Evolutionary conservation across 352 stramenopile species (phyloP).

Genomic region (Globisporangium iwayamae): DNA sequence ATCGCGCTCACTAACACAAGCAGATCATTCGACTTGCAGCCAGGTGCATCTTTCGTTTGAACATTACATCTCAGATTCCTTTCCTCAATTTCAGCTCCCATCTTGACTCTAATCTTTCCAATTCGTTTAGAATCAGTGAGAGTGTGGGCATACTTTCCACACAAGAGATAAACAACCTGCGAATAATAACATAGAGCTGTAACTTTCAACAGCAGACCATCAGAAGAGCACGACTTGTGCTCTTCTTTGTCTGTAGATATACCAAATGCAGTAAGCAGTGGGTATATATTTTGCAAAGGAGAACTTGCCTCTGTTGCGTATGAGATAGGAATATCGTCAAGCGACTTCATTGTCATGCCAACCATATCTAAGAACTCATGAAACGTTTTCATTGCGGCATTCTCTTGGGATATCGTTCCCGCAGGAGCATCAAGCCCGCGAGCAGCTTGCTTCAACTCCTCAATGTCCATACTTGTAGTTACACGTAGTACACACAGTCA

Average conservation of each 20-base stretch:
- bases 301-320: neutral
- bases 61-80: constrained; percentile 19
- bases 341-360: constrained; percentile 3
- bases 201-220: neutral
- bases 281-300: constrained; percentile 2
- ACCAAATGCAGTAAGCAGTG: neutral
- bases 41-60: constrained; percentile 20
- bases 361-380: constrained; percentile 2
- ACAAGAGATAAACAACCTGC: constrained; percentile 4
- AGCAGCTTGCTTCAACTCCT: neutral
- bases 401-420: neutral
- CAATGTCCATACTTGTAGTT: neutral
- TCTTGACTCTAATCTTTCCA: constrained; percentile 22
- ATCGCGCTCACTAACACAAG: constrained; percentile 9
- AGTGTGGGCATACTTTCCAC: constrained; percentile 6
- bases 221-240: neutral
- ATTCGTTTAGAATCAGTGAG: constrained; percentile 15
- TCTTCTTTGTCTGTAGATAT: neutral
- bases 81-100: constrained; percentile 21
- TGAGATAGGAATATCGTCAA: neutral
- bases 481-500: neutral
- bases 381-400: constrained; percentile 1
- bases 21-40: constrained; percentile 18
- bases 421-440: constrained; percentile 1
- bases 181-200: neutral